phyloP scores from a whole-genome alignment of 805 yeast genomes.

The Wickerhamiella bombiphila region DNA sequence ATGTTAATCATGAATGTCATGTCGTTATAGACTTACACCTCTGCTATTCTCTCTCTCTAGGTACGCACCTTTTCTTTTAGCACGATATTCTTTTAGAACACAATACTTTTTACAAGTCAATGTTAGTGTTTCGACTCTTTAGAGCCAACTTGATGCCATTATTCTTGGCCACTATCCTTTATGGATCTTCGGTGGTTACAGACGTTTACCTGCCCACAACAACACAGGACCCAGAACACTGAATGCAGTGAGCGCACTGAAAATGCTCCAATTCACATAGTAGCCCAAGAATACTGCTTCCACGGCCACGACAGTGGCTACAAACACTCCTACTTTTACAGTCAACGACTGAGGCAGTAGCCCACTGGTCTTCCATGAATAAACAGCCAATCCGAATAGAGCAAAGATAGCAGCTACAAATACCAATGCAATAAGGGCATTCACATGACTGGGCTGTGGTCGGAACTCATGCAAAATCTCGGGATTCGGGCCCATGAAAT shows the following conservation, averaged over 20 bases:
- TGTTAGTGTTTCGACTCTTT: no score
- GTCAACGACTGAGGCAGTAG: not conserved
- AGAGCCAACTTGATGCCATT: no score
- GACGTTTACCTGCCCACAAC: constrained; percentile 46
- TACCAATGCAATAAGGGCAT: constrained; percentile 35
- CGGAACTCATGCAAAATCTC: constrained; percentile 55
- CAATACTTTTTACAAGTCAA: not conserved
- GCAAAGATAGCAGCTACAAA: constrained; percentile 34
- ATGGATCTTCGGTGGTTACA: not conserved
- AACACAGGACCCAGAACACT: constrained; percentile 39
- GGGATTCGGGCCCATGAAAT: constrained; percentile 30
- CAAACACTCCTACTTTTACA: constrained; percentile 25
- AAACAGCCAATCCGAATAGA: constrained; percentile 31
- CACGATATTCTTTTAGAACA: not conserved
- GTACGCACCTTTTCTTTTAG: not conserved
- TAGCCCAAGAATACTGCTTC: constrained; percentile 44
- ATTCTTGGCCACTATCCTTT: not conserved
- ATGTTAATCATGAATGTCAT: not conserved
- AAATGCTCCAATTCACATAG: constrained; percentile 45
- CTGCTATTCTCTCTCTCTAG: not conserved
- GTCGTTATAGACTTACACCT: not conserved
- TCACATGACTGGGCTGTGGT: constrained; percentile 37
- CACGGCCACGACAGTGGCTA: constrained; percentile 33
- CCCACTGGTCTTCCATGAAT: constrained; percentile 24
- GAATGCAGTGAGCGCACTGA: constrained; percentile 37